Evolutionary conservation across 495 filamentous ascomycete species (phyloP).

Genomic region (Podospora conica): DNA sequence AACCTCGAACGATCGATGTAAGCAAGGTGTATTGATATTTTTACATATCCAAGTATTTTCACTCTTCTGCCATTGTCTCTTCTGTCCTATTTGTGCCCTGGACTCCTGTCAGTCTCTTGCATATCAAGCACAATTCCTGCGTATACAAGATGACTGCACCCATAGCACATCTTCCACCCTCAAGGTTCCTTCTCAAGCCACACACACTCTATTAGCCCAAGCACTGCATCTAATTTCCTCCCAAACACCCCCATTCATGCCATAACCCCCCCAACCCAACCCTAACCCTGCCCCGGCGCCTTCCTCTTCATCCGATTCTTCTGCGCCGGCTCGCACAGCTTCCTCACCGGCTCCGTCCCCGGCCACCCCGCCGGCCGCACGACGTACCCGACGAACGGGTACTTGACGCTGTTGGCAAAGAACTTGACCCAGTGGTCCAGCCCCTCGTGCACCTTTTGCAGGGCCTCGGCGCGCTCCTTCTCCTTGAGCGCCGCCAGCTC

Average conservation of each 20-base stretch:
- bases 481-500: constrained; percentile 52
- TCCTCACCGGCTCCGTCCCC: constrained; percentile 34
- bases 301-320: constrained; percentile 37
- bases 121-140: background rate
- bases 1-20: no score
- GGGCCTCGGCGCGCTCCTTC: constrained; percentile 46
- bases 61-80: no score
- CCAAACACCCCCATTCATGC: constrained; percentile 11
- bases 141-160: background rate
- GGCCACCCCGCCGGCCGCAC: constrained; percentile 43
- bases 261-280: background rate
- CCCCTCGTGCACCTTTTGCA: constrained; percentile 48
- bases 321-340: constrained; percentile 41
- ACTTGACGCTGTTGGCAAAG: constrained; percentile 71
- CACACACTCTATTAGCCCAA: background rate
- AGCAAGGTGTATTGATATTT: no score
- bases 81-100: no score
- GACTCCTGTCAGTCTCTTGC: background rate
- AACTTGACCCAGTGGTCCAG: constrained; percentile 65
- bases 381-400: constrained; percentile 66
- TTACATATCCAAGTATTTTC: no score
- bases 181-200: background rate
- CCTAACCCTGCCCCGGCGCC: constrained; percentile 24
- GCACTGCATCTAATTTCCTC: background rate
- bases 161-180: background rate